Evolutionary conservation across 1,284 basidiomycete species (phyloP), one percentile per base, ranked within the genome.

Genomic region (Microstroma glucosiphilum): DNA sequence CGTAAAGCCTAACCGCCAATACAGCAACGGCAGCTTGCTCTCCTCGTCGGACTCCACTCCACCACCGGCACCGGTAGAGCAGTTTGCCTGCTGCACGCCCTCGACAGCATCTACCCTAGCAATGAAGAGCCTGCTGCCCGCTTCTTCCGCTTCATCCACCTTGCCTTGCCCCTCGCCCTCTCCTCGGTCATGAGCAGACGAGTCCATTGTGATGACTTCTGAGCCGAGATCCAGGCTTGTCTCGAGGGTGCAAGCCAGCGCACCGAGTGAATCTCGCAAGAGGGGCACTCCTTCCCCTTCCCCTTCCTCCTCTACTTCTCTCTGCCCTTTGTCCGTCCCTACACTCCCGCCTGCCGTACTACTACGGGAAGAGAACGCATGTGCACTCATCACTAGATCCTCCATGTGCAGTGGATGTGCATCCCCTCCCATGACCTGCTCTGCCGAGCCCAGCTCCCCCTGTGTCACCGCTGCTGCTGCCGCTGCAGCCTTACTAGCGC

Each of bases 101-200:
- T 62, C 62, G 19, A 63, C 43, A 15, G 58, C 62, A 37, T 63
- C 60, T 17, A 63, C 62, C n/a, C 41, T 19, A 15, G 62, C 62
- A 21, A 63, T 37, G 26, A 63, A 63, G 55, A 59, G 53, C 48
- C 53, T 30, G 42, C 46, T 59, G 19, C 58, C 46, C 48, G 51
- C 51, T 6, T 17, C 17, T 12, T 12, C 21, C 12, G 15, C 43
- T 48, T 37, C 30, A 9, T 37, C 30, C 46, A 60, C 40, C 17
- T 60, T 48, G 15, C 40, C 17, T 60, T 48, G 15, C 58, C 42
- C 40, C 61, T 56, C 21, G n/a, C 48, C 17, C 7, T 54, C 6
- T 61, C 30, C 40, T 40, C 40, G 9, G 41, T 51, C 48, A 13
- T 21, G 21, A 17, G 26, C 21, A 12, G 48, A 53, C 3, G 30